A percentile compares a stretch with the other conserved stretches of the same genome.
phyloP scores from a whole-genome alignment of 352 stramenopile genomes.

The Phytophthora syringae region DNA sequence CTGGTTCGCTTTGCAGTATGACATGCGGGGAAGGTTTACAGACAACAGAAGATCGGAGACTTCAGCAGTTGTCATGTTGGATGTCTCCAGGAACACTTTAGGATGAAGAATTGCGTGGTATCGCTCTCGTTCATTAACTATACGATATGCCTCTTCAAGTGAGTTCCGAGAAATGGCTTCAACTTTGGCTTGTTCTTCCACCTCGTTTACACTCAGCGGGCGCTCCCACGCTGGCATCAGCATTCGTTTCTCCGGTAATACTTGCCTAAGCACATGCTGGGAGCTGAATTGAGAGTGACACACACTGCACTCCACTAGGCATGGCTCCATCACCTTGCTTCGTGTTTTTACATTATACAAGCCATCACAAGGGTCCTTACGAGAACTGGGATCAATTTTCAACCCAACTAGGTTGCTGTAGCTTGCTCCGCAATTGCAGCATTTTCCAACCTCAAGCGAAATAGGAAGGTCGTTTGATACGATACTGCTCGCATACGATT shows the following conservation, averaged over 20 bases:
- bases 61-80: neutral
- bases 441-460: neutral
- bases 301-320: neutral
- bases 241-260: neutral
- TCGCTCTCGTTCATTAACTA: conserved; percentile 1
- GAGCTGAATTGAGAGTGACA: conserved; percentile 7
- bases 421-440: neutral
- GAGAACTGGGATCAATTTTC: neutral
- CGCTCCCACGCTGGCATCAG: conserved; percentile 2
- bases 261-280: neutral
- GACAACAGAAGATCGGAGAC: neutral
- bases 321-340: neutral
- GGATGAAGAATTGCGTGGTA: neutral
- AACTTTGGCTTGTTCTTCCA: neutral
- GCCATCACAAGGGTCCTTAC: neutral
- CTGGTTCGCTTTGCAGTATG: neutral
- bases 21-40: neutral
- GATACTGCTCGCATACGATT: neutral
- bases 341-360: neutral
- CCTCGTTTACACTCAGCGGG: neutral
- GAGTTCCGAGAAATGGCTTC: neutral
- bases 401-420: conserved; percentile 1
- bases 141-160: neutral
- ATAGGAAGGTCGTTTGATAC: neutral
- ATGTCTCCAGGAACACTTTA: neutral